Conservation (phyloP, 192 early-diverging fungal species). For the Coemansia asiatica region DNA sequence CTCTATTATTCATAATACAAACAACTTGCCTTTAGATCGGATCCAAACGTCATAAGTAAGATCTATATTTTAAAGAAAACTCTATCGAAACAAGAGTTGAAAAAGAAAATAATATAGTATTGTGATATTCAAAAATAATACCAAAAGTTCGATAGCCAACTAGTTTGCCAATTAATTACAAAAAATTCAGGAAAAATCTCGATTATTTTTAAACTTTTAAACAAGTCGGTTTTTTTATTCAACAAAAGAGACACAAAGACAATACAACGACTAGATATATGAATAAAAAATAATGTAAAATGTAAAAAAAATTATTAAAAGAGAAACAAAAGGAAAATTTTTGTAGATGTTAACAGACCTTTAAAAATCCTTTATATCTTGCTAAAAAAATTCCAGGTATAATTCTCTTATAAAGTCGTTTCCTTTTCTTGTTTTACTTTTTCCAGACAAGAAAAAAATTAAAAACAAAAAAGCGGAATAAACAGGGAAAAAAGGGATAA, state of each 20-base stretch:
- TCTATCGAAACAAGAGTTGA: background rate
- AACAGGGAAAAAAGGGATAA: background rate
- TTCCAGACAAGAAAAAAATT: background rate
- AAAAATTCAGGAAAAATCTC: background rate
- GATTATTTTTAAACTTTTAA: too few species aligned
- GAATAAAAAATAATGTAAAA: background rate
- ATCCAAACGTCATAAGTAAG: constrained; percentile 44
- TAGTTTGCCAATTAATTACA: background rate
- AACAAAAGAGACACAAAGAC: too few species aligned
- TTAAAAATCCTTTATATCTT: too few species aligned
- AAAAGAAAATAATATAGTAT: background rate
- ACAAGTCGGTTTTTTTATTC: too few species aligned
- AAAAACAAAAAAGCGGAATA: background rate
- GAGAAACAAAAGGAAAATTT: too few species aligned
- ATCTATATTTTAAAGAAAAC: too few species aligned
- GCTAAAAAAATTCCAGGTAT: too few species aligned
- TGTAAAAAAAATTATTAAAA: background rate
- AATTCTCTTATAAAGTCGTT: too few species aligned
- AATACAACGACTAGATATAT: too few species aligned
- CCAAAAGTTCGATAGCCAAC: background rate
- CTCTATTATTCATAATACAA: background rate
- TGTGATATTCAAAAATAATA: background rate
- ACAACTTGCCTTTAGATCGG: constrained; percentile 43
- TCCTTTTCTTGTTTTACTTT: too few species aligned
- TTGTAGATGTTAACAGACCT: too few species aligned